Base-by-base conservation (phyloP, 2,329 filamentous ascomycete genomes). In the Colletotrichum theobromicola region DNA sequence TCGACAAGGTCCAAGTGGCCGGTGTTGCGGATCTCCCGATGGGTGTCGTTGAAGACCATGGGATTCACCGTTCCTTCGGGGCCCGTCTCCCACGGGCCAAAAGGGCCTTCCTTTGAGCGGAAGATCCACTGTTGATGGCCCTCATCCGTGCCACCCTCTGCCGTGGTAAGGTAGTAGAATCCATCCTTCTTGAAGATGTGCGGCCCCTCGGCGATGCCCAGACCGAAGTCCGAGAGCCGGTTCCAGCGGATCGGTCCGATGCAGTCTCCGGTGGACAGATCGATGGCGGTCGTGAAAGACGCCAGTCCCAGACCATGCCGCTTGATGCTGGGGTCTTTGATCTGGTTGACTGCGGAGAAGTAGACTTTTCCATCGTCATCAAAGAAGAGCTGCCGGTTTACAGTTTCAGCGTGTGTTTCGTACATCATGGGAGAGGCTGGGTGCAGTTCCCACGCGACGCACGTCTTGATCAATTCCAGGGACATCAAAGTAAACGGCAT, bases 81-180 rank as follows among this genome's bases (percentile, higher is more conserved):
- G 16, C 55, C 55, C 55, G 21, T 24, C 28, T 60, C 55, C 55
- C 81, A 83, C 0, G 77, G 75, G n/a, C 83, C 81, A 62, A 84
- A 86, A 0, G 84, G 85, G 0, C 84, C 85, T 68, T 76, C 0
- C 83, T 80, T 2, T 83, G 80, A 0, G 83, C 84, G 32, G 84
- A 83, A 2, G 81, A 84, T n/a, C 83, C 79, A 60, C 81, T 80
- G 66, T 87, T 21, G 30, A 24, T 34, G 85, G 10, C 81, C 77
- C 2, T 77, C 78, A 6, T 78, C 80, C 2, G 87, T 88, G 10
- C 87, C 87, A 0, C 86, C 86, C 76, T 89, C 87, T 0, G 86
- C 86, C 3, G 87, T 87, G 63, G 88, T 81, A n/a, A 89, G 81
- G 71, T 89, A 89, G 72, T 87, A 89, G 46, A 82, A 88, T 2